Evolutionary conservation across 768 basidiomycete genomes (phyloP).

Genomic region (Leccinum variicolor): DNA sequence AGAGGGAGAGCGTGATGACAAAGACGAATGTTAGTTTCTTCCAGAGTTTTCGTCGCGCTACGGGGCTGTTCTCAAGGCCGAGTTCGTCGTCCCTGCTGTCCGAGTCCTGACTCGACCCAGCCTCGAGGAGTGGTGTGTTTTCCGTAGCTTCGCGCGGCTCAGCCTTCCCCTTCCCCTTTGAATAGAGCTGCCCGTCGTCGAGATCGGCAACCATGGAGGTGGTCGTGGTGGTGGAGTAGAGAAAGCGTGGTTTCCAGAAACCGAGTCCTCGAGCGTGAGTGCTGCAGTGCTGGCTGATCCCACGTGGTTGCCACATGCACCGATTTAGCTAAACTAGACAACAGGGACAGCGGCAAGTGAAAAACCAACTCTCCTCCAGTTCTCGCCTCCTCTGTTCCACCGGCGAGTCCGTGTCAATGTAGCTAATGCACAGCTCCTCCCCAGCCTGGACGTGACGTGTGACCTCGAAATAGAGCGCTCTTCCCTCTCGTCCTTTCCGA

Average conservation of each 20-base stretch:
- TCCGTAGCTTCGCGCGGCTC: slow-evolving; percentile 25
- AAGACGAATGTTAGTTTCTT: slow-evolving; percentile 47
- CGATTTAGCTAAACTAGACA: slow-evolving; percentile 21
- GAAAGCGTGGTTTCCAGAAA: not conserved
- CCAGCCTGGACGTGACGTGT: slow-evolving; percentile 40
- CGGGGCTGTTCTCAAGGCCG: slow-evolving; percentile 19
- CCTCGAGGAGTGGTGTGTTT: slow-evolving; percentile 29
- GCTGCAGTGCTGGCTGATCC: not conserved
- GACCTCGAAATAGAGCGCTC: slow-evolving; percentile 47
- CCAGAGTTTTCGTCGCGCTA: slow-evolving; percentile 28
- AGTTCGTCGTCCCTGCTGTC: slow-evolving; percentile 17
- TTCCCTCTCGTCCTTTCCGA: slow-evolving; percentile 42
- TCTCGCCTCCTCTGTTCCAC: slow-evolving; percentile 38
- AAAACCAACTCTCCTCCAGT: slow-evolving; percentile 53
- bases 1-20: slow-evolving; percentile 50
- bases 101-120: slow-evolving; percentile 15
- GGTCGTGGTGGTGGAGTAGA: slow-evolving; percentile 9
- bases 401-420: slow-evolving; percentile 36
- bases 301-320: slow-evolving; percentile 17
- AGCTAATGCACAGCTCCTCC: slow-evolving; percentile 60
- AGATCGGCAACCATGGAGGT: slow-evolving; percentile 20
- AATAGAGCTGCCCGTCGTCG: slow-evolving; percentile 8
- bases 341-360: slow-evolving; percentile 47
- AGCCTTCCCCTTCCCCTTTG: slow-evolving; percentile 29
- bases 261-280: slow-evolving; percentile 1